phyloP scores from a whole-genome alignment of 1,284 basidiomycete genomes.

The Trametes hirsuta region DNA sequence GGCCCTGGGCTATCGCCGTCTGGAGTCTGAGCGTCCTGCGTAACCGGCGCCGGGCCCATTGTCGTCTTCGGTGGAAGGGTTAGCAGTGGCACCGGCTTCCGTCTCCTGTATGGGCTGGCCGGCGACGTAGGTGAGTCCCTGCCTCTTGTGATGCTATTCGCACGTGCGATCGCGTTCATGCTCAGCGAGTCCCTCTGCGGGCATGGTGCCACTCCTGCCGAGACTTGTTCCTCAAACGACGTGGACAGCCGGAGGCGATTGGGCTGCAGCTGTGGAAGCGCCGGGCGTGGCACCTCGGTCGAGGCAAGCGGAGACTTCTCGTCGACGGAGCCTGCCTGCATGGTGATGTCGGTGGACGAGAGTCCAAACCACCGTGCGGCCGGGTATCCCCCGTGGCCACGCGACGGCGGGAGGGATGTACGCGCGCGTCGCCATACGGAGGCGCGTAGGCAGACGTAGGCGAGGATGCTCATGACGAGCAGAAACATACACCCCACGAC shows the following conservation, averaged over 20 bases:
- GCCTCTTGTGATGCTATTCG: not conserved
- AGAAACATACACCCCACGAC: constrained; percentile 39
- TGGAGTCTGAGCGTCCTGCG: not conserved
- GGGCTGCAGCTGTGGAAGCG: not conserved
- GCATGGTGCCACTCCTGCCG: not conserved
- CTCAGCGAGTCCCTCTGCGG: not conserved
- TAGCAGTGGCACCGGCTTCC: constrained; percentile 7
- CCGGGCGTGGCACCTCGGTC: not conserved
- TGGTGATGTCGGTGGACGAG: constrained; percentile 21
- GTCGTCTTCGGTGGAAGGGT: not conserved
- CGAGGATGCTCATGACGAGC: constrained; percentile 22
- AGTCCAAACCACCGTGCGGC: constrained; percentile 29
- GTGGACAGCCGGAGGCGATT: constrained; percentile 1
- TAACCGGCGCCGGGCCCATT: not conserved
- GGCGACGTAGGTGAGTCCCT: constrained; percentile 6
- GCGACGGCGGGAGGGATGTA: not conserved
- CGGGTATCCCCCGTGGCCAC: not conserved
- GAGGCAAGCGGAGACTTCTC: not conserved
- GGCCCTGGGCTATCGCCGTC: not conserved
- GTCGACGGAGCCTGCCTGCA: not conserved
- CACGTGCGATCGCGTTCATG: not conserved
- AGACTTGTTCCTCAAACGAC: not conserved
- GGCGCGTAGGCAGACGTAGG: constrained; percentile 25
- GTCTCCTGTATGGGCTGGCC: not conserved
- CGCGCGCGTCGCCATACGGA: constrained; percentile 12